phyloP scores from a whole-genome alignment of 2,329 filamentous ascomycete genomes.

The Claviceps quebecensis region DNA sequence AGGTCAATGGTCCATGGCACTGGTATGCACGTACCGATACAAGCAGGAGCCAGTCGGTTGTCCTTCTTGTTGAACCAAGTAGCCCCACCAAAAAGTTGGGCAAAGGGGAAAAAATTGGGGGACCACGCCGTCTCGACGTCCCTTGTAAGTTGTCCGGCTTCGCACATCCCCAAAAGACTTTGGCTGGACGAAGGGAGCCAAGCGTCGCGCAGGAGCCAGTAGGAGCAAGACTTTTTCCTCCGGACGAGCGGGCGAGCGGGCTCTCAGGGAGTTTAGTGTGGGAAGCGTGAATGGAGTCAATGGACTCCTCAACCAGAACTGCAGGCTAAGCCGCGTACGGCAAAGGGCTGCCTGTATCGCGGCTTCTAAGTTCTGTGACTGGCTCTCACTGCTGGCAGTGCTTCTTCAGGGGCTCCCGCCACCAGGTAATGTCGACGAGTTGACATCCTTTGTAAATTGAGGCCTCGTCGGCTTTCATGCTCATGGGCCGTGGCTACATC shows the following conservation, averaged over 20 bases:
- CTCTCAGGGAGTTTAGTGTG: background rate
- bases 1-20: background rate
- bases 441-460: background rate
- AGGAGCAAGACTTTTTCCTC: background rate
- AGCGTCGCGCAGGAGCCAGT: background rate
- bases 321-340: constrained; percentile 7
- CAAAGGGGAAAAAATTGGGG: constrained; percentile 18
- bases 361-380: background rate
- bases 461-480: background rate
- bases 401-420: background rate
- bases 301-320: constrained; percentile 13
- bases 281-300: background rate
- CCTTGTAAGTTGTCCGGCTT: background rate
- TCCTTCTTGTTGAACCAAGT: constrained; percentile 23
- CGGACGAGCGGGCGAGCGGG: constrained; percentile 1
- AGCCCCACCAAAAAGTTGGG: constrained; percentile 20
- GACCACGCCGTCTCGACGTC: constrained; percentile 7
- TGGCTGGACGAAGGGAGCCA: too few relatives aligned
- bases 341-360: constrained; percentile 2
- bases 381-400: background rate
- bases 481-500: background rate
- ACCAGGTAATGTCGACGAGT: background rate
- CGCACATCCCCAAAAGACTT: constrained; percentile 1
- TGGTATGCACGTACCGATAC: constrained; percentile 3
- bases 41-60: background rate